Evolutionary conservation across 441 rosid species (phyloP), one percentile per base, ranked within the genome.

Genomic region (Macaranga tanarius): DNA sequence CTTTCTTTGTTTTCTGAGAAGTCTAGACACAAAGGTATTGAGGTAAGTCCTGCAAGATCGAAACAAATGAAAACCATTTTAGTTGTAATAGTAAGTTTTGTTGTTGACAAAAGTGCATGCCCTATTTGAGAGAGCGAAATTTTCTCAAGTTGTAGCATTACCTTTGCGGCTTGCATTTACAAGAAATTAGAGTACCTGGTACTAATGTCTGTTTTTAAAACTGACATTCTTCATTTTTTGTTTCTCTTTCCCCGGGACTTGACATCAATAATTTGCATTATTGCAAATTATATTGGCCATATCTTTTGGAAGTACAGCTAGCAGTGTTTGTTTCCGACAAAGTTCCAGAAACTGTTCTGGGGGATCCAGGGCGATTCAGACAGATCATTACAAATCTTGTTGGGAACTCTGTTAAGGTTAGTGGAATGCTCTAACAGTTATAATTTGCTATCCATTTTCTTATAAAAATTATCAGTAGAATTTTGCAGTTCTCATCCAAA

Each of bases 361-460:
- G 99, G 55, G 99, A 95, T 82, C 96, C 98, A 1, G 97, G 98
- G 69, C 86, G 99, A 79, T 95, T 95, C 75, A 83, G 98, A 79
- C 99, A 91, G 86, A 91, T 95, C 22, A 88, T 92, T 67, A 95
- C 92, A 54, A 95, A 95, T 79, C 97, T 95, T 45, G 98, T 95
- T 0, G 99, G 99, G 22, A 95, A 95, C 79, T 95, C 98, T 25
- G 95, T 95, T 54, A 95, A 95, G 84, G 98, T 91, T 73, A 84
- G 92, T 83, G 34, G 42, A 16, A 17, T 64, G 40, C 50, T 67
- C 57, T n/a, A 52, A 40, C 2, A 19, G 1, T 38, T 34, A 40
- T 42, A 38, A 26, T 65, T 79, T 65, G n/a, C 34, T 52, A 23
- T 52, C 54, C 20, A 23, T 51, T 55, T 55, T 3, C 26, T 55